Evolutionary conservation across 805 yeast genomes (phyloP), one percentile per base, ranked within the genome.

Genomic region (Nakazawaea ambrosiae): DNA sequence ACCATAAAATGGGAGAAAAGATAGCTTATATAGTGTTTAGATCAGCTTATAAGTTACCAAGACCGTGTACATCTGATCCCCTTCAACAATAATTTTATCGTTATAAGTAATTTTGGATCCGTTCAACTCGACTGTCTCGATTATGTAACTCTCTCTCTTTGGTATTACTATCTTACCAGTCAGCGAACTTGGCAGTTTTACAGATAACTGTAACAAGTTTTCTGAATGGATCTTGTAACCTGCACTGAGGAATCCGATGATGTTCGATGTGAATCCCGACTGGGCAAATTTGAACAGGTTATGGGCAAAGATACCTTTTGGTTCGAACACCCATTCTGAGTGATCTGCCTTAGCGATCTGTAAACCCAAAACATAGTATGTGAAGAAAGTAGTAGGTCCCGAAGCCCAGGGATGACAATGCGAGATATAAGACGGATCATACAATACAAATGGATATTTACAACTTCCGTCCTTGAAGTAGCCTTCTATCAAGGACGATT

Each of bases 1-100:
- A 65, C 68, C 40, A 74, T 83, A 41, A 54, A 59, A 31, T 83
- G 88, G 87, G 81, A 78, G 57, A 77, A 73, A 63, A 78, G 90
- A 32, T 6, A n/a, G 22, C n/a, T n/a, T n/a, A n/a, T n/a, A n/a
- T n/a, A n/a, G n/a, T n/a, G n/a, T n/a, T n/a, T n/a, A n/a, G n/a
- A n/a, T n/a, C n/a, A n/a, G n/a, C n/a, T n/a, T n/a, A n/a, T n/a
- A n/a, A n/a, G n/a, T n/a, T n/a, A n/a, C n/a, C n/a, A n/a, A n/a
- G n/a, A n/a, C n/a, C n/a, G n/a, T n/a, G n/a, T n/a, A n/a, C n/a
- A n/a, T n/a, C n/a, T n/a, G n/a, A n/a, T n/a, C n/a, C n/a, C n/a
- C n/a, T n/a, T n/a, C n/a, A n/a, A n/a, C n/a, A n/a, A n/a, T n/a
- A n/a, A n/a, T n/a, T n/a, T n/a, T n/a, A n/a, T n/a, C n/a, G n/a